phyloP scores from a whole-genome alignment of 768 basidiomycete species.

The Boletus reticulatus region DNA sequence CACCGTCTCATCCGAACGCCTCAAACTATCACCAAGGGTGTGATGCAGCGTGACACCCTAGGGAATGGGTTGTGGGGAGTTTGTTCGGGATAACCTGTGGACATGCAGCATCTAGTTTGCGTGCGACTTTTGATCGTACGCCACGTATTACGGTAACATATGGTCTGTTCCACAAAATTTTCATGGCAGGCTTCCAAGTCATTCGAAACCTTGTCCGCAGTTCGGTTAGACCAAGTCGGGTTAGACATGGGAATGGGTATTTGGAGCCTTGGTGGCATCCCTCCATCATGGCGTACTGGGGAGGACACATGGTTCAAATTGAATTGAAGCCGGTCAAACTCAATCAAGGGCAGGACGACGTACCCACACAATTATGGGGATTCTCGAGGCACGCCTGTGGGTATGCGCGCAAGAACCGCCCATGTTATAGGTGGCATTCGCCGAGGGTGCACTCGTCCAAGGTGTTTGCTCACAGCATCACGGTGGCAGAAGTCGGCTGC shows the following conservation, averaged over 20 bases:
- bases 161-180: no score
- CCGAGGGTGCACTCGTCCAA: background rate
- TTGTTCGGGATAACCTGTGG: background rate
- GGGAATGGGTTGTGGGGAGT: background rate
- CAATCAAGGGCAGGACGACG: background rate
- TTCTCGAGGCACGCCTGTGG: constrained; percentile 3
- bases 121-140: background rate
- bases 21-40: no score
- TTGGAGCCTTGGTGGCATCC: background rate
- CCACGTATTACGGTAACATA: no score
- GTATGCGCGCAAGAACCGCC: background rate
- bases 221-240: no score
- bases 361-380: constrained; percentile 5
- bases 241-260: constrained; percentile 1
- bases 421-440: no score
- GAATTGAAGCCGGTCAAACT: constrained; percentile 22
- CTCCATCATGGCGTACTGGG: background rate
- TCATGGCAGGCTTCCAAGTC: no score
- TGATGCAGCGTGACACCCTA: background rate
- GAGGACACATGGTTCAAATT: constrained; percentile 6
- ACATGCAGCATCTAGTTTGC: background rate
- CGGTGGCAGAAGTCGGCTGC: no score
- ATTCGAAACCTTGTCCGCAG: no score
- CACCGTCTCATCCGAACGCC: no score
- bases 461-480: background rate